A percentile compares a stretch with the other conserved stretches of the same genome.
phyloP scores from a whole-genome alignment of 1,139 yeast genomes.

The Pichia sp. region DNA sequence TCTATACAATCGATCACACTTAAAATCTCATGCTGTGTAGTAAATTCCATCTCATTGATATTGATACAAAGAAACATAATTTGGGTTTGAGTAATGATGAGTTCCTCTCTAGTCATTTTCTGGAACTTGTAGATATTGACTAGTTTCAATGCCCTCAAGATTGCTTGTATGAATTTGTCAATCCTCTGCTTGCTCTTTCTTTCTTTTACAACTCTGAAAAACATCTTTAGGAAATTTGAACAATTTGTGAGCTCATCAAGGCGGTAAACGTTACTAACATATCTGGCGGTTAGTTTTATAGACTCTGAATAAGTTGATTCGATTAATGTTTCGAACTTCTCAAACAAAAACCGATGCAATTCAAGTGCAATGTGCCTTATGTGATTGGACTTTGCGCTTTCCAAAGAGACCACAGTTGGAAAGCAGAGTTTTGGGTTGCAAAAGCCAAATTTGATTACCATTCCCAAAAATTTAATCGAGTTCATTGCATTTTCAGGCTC shows the following conservation, averaged over 20 bases:
- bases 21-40: conserved; percentile 40
- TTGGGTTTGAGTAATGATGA: conserved; percentile 31
- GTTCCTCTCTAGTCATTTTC: conserved; percentile 44
- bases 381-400: conserved; percentile 46
- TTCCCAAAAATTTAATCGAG: conserved; percentile 51
- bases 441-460: conserved; percentile 59
- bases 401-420: conserved; percentile 66
- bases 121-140: conserved; percentile 40
- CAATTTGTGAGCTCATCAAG: conserved; percentile 19
- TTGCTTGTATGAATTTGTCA: conserved; percentile 41
- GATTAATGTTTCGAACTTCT: conserved; percentile 65
- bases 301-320: conserved; percentile 66
- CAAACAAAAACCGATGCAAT: conserved; percentile 53
- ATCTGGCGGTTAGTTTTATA: conserved; percentile 49
- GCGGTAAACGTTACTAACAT: conserved; percentile 34
- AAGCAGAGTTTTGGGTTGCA: conserved; percentile 70
- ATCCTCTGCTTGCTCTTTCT: conserved; percentile 45
- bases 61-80: conserved; percentile 39
- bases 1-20: conserved; percentile 25
- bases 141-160: conserved; percentile 35
- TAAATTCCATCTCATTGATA: conserved; percentile 38
- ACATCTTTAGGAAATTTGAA: conserved; percentile 29
- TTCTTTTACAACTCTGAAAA: conserved; percentile 43
- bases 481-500: conserved; percentile 38
- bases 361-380: conserved; percentile 47